These are phyloP conservation scores for Avena sativa DNA, from an alignment of 176 grass and related monocot species.

Conservation along the genomic window DNA sequence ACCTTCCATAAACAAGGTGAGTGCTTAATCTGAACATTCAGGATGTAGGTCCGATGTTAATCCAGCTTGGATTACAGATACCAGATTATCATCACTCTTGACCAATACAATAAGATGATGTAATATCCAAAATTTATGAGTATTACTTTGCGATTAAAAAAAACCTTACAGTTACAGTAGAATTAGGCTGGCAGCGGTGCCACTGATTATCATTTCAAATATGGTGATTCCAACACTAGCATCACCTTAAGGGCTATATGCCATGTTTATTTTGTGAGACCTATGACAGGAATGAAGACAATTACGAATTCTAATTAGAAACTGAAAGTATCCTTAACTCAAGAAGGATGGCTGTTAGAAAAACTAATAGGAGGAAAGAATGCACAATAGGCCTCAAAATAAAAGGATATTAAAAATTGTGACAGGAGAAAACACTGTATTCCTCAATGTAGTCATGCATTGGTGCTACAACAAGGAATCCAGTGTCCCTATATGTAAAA, in stretches of 20 bases:
- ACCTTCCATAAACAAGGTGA: not conserved
- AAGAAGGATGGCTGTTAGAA: not conserved
- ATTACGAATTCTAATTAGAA: not conserved
- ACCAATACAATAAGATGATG: not conserved
- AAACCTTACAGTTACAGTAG: not conserved
- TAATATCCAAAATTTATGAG: conserved; percentile 8
- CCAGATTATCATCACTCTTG: not conserved
- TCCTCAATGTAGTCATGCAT: not conserved
- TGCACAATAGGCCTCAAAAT: not conserved
- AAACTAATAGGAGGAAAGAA: not conserved
- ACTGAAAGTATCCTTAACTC: not conserved
- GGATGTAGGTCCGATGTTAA: not conserved
- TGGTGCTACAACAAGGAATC: not conserved
- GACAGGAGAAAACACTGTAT: not conserved
- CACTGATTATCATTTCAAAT: conserved; percentile 14
- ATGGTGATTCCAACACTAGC: not conserved
- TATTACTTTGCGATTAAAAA: conserved; percentile 2
- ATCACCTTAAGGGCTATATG: not conserved
- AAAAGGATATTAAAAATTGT: conserved; percentile 1
- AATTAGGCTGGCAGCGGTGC: not conserved
- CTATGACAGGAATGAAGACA: conserved; percentile 2
- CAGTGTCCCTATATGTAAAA: conserved; percentile 5
- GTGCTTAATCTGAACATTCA: conserved; percentile 12
- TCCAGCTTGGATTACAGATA: not conserved
- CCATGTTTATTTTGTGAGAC: not conserved